Evolutionary conservation across 148 eudicot species (phyloP).

Genomic region (Silene conica): DNA sequence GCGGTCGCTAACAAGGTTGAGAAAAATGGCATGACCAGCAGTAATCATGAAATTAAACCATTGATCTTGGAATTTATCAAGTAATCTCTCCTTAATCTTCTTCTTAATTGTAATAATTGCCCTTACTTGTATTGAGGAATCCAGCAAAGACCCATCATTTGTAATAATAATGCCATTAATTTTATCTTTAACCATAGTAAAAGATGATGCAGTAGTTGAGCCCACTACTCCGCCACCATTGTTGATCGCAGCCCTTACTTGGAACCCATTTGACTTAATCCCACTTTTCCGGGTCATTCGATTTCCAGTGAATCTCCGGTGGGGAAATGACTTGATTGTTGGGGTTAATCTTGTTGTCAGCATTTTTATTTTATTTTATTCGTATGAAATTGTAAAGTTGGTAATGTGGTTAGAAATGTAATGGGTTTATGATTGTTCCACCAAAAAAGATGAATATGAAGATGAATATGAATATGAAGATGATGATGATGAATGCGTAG

Average conservation of each 20-base stretch:
- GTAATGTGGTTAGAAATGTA: too few relatives aligned
- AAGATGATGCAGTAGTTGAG: too few relatives aligned
- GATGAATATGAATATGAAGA: too few relatives aligned
- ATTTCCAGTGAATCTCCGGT: neutral
- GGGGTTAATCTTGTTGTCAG: neutral
- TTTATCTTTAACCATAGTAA: too few relatives aligned
- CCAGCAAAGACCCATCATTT: slow-evolving; percentile 21
- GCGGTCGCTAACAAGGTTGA: slow-evolving; percentile 71
- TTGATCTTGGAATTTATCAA: slow-evolving; percentile 64
- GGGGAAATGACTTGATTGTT: neutral
- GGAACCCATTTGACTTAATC: slow-evolving; percentile 1
- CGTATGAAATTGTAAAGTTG: too few relatives aligned
- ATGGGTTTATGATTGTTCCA: too few relatives aligned
- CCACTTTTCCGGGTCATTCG: neutral
- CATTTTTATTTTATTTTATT: neutral
- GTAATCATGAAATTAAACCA: slow-evolving; percentile 55
- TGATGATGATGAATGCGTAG: too few relatives aligned
- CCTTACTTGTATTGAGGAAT: slow-evolving; percentile 39
- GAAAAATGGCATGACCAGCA: slow-evolving; percentile 62
- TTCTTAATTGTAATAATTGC: slow-evolving; percentile 64
- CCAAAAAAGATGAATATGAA: too few relatives aligned
- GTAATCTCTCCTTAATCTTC: slow-evolving; percentile 63
- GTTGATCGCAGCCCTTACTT: neutral
- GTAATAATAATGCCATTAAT: too few relatives aligned
- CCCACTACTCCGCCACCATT: neutral